These are phyloP conservation scores for Brassica hybrid DNA, from an alignment of 441 rosid genomes.

Conservation along the genomic window DNA sequence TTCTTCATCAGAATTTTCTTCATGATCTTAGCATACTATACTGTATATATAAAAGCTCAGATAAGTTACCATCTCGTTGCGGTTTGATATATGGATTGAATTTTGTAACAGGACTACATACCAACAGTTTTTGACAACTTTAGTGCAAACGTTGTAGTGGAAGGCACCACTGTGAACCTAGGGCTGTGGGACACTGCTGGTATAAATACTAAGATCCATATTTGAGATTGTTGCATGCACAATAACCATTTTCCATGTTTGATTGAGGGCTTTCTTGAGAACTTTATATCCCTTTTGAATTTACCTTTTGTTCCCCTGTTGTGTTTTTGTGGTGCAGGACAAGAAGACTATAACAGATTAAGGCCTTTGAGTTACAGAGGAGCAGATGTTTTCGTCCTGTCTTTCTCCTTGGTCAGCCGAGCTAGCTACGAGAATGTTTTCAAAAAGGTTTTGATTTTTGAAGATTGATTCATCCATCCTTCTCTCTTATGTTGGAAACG, in stretches of 20 bases:
- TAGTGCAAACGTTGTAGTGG: constrained; percentile 95
- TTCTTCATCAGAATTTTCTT: background rate
- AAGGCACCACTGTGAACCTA: constrained; percentile 89
- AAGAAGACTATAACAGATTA: constrained; percentile 93
- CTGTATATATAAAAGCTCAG: background rate
- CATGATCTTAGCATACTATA: too few relatives aligned
- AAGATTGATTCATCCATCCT: too few relatives aligned
- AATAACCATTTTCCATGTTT: background rate
- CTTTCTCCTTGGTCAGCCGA: constrained; percentile 95
- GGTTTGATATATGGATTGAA: constrained; percentile 16
- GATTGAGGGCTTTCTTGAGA: background rate
- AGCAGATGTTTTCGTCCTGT: constrained; percentile 92
- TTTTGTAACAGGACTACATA: constrained; percentile 81
- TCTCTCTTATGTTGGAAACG: too few relatives aligned
- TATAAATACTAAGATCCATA: constrained; percentile 43
- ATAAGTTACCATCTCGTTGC: constrained; percentile 20
- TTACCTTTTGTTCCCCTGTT: background rate
- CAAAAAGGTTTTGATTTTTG: constrained; percentile 90
- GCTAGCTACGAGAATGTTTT: constrained; percentile 94
- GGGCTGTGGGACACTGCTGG: constrained; percentile 99
- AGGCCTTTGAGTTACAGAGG: constrained; percentile 99
- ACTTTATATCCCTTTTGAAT: background rate
- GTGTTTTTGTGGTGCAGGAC: constrained; percentile 55
- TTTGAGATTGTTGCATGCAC: too few relatives aligned
- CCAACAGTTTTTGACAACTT: constrained; percentile 98